Conservation (phyloP, 495 filamentous ascomycete genomes). For the Hypoxylon fuscum region DNA sequence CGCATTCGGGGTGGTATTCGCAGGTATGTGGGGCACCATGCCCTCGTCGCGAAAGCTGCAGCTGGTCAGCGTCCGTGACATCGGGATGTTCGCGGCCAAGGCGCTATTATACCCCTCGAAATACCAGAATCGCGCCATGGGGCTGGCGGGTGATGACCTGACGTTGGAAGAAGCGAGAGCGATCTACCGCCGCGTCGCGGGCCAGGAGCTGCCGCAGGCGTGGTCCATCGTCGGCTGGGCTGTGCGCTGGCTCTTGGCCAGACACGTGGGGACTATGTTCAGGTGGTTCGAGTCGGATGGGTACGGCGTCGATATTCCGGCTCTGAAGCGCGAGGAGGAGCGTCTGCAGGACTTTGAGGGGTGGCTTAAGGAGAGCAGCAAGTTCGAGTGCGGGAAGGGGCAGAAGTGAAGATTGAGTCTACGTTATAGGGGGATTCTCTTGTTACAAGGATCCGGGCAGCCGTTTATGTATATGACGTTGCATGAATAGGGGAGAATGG, state of each 20-base stretch:
- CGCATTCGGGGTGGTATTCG: conserved; percentile 67
- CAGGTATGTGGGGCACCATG: conserved; percentile 58
- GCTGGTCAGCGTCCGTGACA: conserved; percentile 66
- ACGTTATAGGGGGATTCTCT: neutral
- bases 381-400: conserved; percentile 28
- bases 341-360: conserved; percentile 64
- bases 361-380: conserved; percentile 69
- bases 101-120: conserved; percentile 56
- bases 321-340: conserved; percentile 59
- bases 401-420: neutral
- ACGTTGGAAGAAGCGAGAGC: conserved; percentile 62
- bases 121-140: conserved; percentile 56
- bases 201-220: no score
- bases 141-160: conserved; percentile 69
- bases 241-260: conserved; percentile 56
- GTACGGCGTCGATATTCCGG: conserved; percentile 66
- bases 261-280: conserved; percentile 69
- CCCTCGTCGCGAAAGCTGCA: conserved; percentile 62
- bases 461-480: no score
- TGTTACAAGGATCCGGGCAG: no score
- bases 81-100: conserved; percentile 69
- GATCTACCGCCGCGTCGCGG: no score
- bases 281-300: conserved; percentile 69
- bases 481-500: no score
- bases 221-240: conserved; percentile 52